Percentiles rank a stretch among this genome's conserved stretches.
Evolutionary conservation across 805 yeast species (phyloP).

Genomic region (Lipomyces japonicus): DNA sequence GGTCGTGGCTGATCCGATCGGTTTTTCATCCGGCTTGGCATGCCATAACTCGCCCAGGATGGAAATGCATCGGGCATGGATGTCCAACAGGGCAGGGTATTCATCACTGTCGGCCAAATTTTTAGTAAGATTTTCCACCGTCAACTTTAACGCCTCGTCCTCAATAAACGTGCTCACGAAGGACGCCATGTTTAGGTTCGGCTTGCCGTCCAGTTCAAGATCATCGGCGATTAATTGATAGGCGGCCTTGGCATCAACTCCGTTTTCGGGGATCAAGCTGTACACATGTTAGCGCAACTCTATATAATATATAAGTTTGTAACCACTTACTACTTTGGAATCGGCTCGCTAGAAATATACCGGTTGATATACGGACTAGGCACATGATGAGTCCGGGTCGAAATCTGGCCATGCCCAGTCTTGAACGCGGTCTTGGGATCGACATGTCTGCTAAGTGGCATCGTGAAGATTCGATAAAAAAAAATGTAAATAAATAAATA

Average conservation of each 20-base stretch:
- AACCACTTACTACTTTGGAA: constrained; percentile 18
- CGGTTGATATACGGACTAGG: constrained; percentile 27
- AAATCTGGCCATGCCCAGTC: constrained; percentile 7
- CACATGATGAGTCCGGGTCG: constrained; percentile 12
- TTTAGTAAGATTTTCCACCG: constrained; percentile 70
- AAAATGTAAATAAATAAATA: too few relatives aligned
- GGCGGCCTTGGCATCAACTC: constrained; percentile 39
- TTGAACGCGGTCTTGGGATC: constrained; percentile 42
- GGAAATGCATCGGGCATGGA: constrained; percentile 77
- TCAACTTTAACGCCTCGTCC: constrained; percentile 51
- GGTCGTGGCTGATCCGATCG: constrained; percentile 87
- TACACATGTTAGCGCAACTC: background rate
- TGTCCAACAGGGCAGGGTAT: constrained; percentile 77
- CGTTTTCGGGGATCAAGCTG: constrained; percentile 23
- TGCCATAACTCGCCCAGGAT: constrained; percentile 80
- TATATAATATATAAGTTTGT: background rate
- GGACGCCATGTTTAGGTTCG: constrained; percentile 72
- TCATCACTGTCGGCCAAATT: constrained; percentile 92
- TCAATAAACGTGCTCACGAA: constrained; percentile 76
- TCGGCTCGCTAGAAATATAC: constrained; percentile 25
- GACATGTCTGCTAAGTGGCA: constrained; percentile 38
- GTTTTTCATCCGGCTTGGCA: constrained; percentile 50
- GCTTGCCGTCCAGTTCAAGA: constrained; percentile 76
- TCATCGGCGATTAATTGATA: constrained; percentile 68
- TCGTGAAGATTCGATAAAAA: background rate